Percentiles rank a stretch among this genome's conserved stretches.
Evolutionary conservation across 768 basidiomycete species (phyloP).

Genomic region (Termitomyces sp.): DNA sequence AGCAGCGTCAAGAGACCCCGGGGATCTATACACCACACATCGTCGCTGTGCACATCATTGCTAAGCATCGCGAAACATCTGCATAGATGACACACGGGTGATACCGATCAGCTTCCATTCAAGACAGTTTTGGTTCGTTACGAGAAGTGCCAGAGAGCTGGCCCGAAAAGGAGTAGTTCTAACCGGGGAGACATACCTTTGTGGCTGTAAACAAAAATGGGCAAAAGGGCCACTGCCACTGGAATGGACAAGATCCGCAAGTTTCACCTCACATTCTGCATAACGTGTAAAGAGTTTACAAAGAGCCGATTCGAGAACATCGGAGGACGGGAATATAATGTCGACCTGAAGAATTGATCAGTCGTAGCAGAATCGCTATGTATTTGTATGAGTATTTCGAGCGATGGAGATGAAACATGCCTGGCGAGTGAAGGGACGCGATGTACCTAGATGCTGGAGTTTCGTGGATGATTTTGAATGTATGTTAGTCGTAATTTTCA

Average conservation of each 20-base stretch:
- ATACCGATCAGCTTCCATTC: too few species aligned
- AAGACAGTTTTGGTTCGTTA: not conserved
- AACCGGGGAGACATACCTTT: not conserved
- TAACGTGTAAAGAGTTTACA: conserved; percentile 37
- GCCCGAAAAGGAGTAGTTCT: not conserved
- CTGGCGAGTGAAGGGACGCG: conserved; percentile 52
- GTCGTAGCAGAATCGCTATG: not conserved
- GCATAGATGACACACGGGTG: not conserved
- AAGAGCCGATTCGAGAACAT: conserved; percentile 32
- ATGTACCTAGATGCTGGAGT: conserved; percentile 26
- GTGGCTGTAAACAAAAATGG: not conserved
- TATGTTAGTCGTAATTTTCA: conserved; percentile 14
- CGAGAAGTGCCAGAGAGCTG: not conserved
- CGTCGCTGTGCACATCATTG: conserved; percentile 30
- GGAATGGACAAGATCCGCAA: conserved; percentile 33
- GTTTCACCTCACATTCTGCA: conserved; percentile 32
- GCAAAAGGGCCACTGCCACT: conserved; percentile 8
- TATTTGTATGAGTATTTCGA: not conserved
- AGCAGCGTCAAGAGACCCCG: conserved; percentile 55
- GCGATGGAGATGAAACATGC: conserved; percentile 22
- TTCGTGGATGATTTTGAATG: conserved; percentile 17
- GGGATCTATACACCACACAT: conserved; percentile 67
- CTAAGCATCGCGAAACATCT: conserved; percentile 28
- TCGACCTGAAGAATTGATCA: conserved; percentile 42
- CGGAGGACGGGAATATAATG: conserved; percentile 47